These are phyloP conservation scores for Eragrostis curvula DNA, from an alignment of 176 grass and related monocot genomes.

Conservation along the genomic window DNA sequence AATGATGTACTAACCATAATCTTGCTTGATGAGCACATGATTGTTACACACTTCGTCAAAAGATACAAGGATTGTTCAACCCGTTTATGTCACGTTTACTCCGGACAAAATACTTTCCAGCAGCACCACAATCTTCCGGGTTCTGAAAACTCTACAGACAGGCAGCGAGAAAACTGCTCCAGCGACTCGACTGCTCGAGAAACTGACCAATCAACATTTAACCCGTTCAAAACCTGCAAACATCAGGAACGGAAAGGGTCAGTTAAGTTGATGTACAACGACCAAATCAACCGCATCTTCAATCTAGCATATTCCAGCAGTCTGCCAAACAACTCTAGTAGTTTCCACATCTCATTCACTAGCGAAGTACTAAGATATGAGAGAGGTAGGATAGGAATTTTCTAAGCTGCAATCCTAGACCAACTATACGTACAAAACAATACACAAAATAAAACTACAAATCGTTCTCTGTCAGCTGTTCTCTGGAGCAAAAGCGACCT, in stretches of 20 bases:
- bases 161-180: not conserved
- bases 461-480: not conserved
- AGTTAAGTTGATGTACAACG: not conserved
- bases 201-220: constrained; percentile 1
- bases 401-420: not conserved
- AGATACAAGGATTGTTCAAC: not conserved
- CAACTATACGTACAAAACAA: not conserved
- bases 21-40: not conserved
- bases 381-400: not conserved
- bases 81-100: too few species aligned
- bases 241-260: not conserved
- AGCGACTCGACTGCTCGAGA: not conserved
- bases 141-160: not conserved
- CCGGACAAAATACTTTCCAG: not conserved
- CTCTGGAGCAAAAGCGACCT: constrained; percentile 11
- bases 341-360: not conserved
- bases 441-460: not conserved
- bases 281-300: constrained; percentile 10
- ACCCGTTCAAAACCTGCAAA: constrained; percentile 14
- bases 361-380: not conserved
- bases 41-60: not conserved
- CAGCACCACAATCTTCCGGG: not conserved
- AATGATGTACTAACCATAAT: too few species aligned
- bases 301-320: not conserved
- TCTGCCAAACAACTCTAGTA: constrained; percentile 2